phyloP scores from a whole-genome alignment of 2,329 filamentous ascomycete genomes.

The Hawksworthiomyces lignivorus region DNA sequence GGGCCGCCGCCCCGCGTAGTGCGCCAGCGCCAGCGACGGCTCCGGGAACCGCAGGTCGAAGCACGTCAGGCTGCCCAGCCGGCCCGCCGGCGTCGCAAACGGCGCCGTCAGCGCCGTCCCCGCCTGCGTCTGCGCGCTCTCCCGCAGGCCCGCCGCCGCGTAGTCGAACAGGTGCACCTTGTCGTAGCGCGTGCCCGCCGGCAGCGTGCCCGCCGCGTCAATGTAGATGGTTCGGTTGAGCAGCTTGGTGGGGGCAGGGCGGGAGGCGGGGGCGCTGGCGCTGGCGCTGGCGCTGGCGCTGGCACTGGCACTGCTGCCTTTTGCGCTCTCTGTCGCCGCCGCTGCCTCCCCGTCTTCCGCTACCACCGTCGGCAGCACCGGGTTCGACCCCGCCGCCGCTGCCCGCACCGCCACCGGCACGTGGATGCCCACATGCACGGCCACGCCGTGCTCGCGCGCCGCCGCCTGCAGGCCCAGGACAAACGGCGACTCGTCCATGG shows the following conservation, averaged over 20 bases:
- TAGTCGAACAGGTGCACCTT: slow-evolving; percentile 89
- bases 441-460: slow-evolving; percentile 55
- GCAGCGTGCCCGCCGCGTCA: slow-evolving; percentile 32
- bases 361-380: slow-evolving; percentile 20
- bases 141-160: slow-evolving; percentile 36
- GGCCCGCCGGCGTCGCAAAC: slow-evolving; percentile 65
- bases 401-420: slow-evolving; percentile 49
- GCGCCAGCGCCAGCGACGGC: slow-evolving; percentile 57
- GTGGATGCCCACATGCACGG: slow-evolving; percentile 84
- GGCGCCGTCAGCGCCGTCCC: slow-evolving; percentile 42
- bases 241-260: slow-evolving; percentile 26
- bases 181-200: slow-evolving; percentile 52
- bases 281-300: background rate
- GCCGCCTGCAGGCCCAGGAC: slow-evolving; percentile 65
- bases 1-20: slow-evolving; percentile 20
- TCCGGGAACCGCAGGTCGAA: slow-evolving; percentile 87
- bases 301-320: too few species aligned
- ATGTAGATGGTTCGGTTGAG: slow-evolving; percentile 50
- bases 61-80: slow-evolving; percentile 74
- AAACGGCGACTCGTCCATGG: slow-evolving; percentile 61
- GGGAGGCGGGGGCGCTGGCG: background rate
- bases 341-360: slow-evolving; percentile 19
- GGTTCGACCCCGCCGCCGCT: slow-evolving; percentile 13
- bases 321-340: slow-evolving; percentile 7
- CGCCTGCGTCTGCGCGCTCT: slow-evolving; percentile 25